These are phyloP conservation scores for Mikania micrantha DNA, from an alignment of 129 eudicot species.

Conservation along the genomic window DNA sequence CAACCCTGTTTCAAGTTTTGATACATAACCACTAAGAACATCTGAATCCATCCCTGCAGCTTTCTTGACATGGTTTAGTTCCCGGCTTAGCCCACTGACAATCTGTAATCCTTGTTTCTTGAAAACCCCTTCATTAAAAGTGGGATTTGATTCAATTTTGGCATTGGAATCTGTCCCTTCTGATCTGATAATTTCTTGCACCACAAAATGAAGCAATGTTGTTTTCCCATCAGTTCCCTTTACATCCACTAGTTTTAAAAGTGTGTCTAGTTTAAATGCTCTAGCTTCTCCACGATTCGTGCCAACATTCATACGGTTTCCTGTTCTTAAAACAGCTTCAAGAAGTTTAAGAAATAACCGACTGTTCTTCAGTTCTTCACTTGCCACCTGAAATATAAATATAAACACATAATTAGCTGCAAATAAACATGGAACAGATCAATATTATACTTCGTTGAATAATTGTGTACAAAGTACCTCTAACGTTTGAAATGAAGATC, in stretches of 20 bases:
- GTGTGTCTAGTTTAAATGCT: constrained; percentile 85
- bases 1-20: constrained; percentile 76
- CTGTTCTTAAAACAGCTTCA: constrained; percentile 88
- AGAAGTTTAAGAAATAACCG: constrained; percentile 88
- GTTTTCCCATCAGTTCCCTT: constrained; percentile 96
- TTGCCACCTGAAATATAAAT: constrained; percentile 53
- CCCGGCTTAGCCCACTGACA: constrained; percentile 66
- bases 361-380: constrained; percentile 75
- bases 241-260: constrained; percentile 70
- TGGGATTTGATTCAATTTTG: constrained; percentile 23
- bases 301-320: constrained; percentile 95
- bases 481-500: constrained; percentile 62
- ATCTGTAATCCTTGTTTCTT: constrained; percentile 83
- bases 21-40: constrained; percentile 59
- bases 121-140: constrained; percentile 54
- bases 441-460: background rate
- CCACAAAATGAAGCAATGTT: constrained; percentile 90
- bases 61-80: constrained; percentile 61
- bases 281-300: constrained; percentile 91
- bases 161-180: constrained; percentile 45
- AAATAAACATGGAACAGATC: background rate
- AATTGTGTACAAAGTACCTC: constrained; percentile 39
- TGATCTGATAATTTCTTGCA: constrained; percentile 87
- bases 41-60: constrained; percentile 99
- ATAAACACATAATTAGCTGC: constrained; percentile 13